Percentiles rank a stretch among this genome's conserved stretches.
Evolutionary conservation across 2,329 filamentous ascomycete species (phyloP).

Genomic region (Colletotrichum salicis): DNA sequence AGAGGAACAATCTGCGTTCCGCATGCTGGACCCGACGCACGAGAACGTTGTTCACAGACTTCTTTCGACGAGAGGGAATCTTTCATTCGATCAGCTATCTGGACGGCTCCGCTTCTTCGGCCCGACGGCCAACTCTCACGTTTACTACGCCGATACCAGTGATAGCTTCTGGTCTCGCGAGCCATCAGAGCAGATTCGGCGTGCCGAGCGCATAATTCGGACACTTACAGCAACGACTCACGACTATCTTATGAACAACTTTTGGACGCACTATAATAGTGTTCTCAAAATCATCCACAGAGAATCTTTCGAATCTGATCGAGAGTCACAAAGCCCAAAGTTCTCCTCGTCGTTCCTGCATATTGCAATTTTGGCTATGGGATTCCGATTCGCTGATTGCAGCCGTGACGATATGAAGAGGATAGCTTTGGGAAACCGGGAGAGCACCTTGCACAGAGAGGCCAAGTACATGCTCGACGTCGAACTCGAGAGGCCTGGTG

Average conservation of each 20-base stretch:
- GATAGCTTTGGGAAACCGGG: constrained; percentile 56
- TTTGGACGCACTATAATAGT: constrained; percentile 63
- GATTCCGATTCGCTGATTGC: constrained; percentile 62
- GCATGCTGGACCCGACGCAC: constrained; percentile 52
- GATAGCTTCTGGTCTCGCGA: constrained; percentile 50
- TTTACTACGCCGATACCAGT: constrained; percentile 53
- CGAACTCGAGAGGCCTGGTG: constrained; percentile 62
- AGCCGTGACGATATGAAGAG: constrained; percentile 58
- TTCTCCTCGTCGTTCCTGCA: constrained; percentile 65
- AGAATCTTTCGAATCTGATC: constrained; percentile 59
- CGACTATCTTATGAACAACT: constrained; percentile 62
- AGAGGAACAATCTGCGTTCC: constrained; percentile 47
- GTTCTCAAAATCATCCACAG: constrained; percentile 61
- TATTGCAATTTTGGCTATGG: constrained; percentile 62
- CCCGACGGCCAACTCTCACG: constrained; percentile 63
- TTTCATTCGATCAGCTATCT: constrained; percentile 62
- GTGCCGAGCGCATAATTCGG: constrained; percentile 59
- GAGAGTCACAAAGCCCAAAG: constrained; percentile 55
- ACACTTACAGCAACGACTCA: constrained; percentile 58
- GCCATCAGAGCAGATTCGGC: constrained; percentile 54
- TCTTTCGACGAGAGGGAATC: constrained; percentile 59
- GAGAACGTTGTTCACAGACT: constrained; percentile 61
- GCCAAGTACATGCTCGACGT: constrained; percentile 65
- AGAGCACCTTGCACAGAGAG: constrained; percentile 64
- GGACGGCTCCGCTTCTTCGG: constrained; percentile 64